Conservation (phyloP, 164 flowering plant genomes). For the Cinnamomum micranthum region DNA sequence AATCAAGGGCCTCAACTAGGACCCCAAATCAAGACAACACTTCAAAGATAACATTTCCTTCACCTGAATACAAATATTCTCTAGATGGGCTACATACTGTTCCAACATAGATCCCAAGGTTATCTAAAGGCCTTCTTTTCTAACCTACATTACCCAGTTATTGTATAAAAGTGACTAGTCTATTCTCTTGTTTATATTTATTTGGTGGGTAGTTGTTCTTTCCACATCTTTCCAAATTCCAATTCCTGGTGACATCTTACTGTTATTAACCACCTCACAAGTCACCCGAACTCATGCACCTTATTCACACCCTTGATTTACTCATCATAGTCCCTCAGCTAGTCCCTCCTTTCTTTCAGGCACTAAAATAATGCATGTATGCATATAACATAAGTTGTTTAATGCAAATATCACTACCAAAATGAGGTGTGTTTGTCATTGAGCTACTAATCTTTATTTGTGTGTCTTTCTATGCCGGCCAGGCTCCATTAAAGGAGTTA, state of each 20-base stretch:
- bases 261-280: background rate
- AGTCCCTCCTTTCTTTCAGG: background rate
- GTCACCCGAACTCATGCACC: background rate
- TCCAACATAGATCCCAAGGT: background rate
- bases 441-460: conserved; percentile 19
- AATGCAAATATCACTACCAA: conserved; percentile 26
- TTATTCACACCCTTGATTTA: background rate
- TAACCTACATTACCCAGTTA: background rate
- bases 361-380: background rate
- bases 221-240: conserved; percentile 4
- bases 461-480: conserved; percentile 43
- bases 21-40: too few relatives aligned
- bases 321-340: background rate
- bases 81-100: background rate
- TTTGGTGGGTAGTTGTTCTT: conserved; percentile 12
- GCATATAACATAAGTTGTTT: background rate
- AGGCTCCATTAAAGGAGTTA: conserved; percentile 20
- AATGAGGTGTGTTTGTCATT: conserved; percentile 29
- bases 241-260: background rate
- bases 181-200: background rate
- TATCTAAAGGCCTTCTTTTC: background rate
- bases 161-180: background rate
- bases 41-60: too few relatives aligned
- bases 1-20: too few relatives aligned
- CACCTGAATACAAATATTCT: background rate